Base-by-base conservation (phyloP, 2,329 filamentous ascomycete species). In the Zymoseptoria tritici region DNA sequence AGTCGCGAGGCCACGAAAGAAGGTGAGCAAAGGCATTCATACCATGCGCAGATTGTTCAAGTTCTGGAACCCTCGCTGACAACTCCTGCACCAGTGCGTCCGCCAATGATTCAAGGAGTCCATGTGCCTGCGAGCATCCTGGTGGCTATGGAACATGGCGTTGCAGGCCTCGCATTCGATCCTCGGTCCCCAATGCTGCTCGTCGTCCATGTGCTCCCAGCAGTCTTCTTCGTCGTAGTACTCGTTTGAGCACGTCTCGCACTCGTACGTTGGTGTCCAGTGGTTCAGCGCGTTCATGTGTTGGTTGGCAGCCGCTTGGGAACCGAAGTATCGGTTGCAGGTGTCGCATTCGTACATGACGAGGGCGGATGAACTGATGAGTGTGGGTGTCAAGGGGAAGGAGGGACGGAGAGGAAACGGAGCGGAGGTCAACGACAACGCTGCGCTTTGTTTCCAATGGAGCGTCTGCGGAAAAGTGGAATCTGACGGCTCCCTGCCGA, bases 191-290 rank as follows among this genome's bases (percentile, higher is more conserved):
- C 69, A 74, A 58, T 75, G 7, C 64, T 58, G 5, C 24, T 61
- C 13, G 9, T 64, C 64, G n/a, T 68, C 55, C 72, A 73, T 74
- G 60, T 76, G 75, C 49, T 73, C 66, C 31, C 66, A 54, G 22
- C 62, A 66, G 7, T 67, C 64, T 52, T 56, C 36, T 56, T 67
- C 57, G 13, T 65, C 65, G n/a, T 20, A 21, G 61, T 73, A 75
- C 1, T 53, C 49, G 1, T 56, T 60, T 29, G 50, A 6, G 63
- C 73, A 75, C 16, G 63, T 71, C 60, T 74, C 67, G 59, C 73
- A 75, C 8, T 68, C 66, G 54, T 29, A 51, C n/a, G 36, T 13
- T 20, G 59, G 53, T 36, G 31, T 49, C 61, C 64, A 66, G 54
- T 68, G 63, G 26, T 49, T 21, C 2, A 56, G 5, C 1, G 56